Percentiles rank a stretch among this genome's conserved stretches.
These are phyloP conservation scores for Leccinum truebloodii DNA, from an alignment of 768 basidiomycete genomes.

Conservation along the genomic window DNA sequence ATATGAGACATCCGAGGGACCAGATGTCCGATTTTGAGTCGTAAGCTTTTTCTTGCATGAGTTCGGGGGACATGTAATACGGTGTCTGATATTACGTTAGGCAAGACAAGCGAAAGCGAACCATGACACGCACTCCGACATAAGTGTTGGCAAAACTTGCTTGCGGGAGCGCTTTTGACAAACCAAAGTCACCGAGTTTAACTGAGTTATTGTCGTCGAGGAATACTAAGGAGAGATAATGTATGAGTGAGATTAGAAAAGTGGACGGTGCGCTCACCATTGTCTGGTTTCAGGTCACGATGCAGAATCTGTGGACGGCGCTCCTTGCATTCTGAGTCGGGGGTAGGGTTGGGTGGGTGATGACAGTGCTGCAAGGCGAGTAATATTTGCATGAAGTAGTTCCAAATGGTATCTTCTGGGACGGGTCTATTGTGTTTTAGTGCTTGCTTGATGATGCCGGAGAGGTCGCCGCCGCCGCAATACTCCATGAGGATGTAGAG, in stretches of 20 bases:
- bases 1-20: slow-evolving; percentile 85
- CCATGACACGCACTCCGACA: slow-evolving; percentile 72
- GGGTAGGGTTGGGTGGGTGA: slow-evolving; percentile 55
- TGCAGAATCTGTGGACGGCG: slow-evolving; percentile 81
- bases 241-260: neutral
- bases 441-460: slow-evolving; percentile 80
- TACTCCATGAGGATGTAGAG: slow-evolving; percentile 99
- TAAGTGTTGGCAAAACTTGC: slow-evolving; percentile 94
- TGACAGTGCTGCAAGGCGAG: slow-evolving; percentile 93
- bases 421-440: slow-evolving; percentile 68
- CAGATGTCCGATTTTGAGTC: slow-evolving; percentile 86
- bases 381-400: slow-evolving; percentile 91
- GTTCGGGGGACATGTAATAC: slow-evolving; percentile 99
- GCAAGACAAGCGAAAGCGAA: neutral
- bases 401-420: slow-evolving; percentile 93
- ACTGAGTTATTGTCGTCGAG: slow-evolving; percentile 82
- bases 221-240: slow-evolving; percentile 60
- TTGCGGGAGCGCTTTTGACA: slow-evolving; percentile 88
- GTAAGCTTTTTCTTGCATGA: slow-evolving; percentile 96
- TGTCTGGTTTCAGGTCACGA: slow-evolving; percentile 96
- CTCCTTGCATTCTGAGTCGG: slow-evolving; percentile 45
- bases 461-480: slow-evolving; percentile 95
- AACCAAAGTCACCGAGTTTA: slow-evolving; percentile 96
- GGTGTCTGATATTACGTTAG: slow-evolving; percentile 68
- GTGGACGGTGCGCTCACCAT: slow-evolving; percentile 56